Conservation (phyloP, 495 filamentous ascomycete genomes). For the Penicillium manginii region DNA sequence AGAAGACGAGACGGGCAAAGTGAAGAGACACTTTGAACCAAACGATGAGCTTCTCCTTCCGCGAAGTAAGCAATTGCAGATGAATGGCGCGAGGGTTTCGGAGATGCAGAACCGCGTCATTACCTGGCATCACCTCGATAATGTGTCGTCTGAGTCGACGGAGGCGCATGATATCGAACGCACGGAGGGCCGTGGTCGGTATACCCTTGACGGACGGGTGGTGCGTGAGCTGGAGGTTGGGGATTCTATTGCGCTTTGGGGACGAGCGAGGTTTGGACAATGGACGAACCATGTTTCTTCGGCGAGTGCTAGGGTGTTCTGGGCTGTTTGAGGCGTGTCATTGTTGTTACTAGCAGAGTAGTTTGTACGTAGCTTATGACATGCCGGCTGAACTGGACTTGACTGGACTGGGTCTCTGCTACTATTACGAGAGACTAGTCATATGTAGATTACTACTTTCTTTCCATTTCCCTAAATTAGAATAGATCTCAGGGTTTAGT, state of each 20-base stretch:
- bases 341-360: background rate
- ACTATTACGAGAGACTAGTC: too few species aligned
- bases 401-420: too few species aligned
- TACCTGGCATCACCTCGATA: conserved; percentile 60
- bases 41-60: conserved; percentile 48
- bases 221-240: conserved; percentile 62
- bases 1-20: conserved; percentile 22
- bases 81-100: conserved; percentile 47
- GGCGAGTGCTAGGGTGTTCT: conserved; percentile 64
- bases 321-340: conserved; percentile 64
- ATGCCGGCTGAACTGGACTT: background rate
- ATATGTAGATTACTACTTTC: too few species aligned
- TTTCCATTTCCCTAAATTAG: too few species aligned
- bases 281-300: conserved; percentile 64
- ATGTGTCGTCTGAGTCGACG: conserved; percentile 47
- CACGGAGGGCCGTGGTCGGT: conserved; percentile 53
- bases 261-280: conserved; percentile 60
- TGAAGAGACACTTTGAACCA: conserved; percentile 22
- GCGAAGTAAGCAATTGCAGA: conserved; percentile 51
- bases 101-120: conserved; percentile 48
- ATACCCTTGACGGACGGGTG: conserved; percentile 57
- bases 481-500: too few species aligned
- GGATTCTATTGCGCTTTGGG: conserved; percentile 70
- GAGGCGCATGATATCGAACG: conserved; percentile 44
- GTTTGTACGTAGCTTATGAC: too few species aligned